phyloP scores from a whole-genome alignment of 2,329 filamentous ascomycete genomes.

The Cercospora beticola region DNA sequence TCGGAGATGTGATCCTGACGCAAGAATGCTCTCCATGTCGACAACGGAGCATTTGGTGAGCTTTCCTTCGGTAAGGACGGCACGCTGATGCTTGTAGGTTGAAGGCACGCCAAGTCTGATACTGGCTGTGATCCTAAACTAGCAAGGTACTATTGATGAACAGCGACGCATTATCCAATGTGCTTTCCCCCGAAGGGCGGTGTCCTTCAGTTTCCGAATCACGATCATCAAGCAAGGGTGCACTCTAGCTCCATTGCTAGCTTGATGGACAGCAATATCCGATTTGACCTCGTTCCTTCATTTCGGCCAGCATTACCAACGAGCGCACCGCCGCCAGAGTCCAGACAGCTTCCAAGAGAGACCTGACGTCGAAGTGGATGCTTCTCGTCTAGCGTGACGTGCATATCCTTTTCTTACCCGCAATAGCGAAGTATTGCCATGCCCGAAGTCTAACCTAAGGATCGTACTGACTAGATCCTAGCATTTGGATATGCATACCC shows the following conservation, averaged over 20 bases:
- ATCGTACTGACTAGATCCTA: not conserved
- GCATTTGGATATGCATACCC: conserved; percentile 11
- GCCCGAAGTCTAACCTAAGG: conserved; percentile 5
- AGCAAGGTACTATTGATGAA: not conserved
- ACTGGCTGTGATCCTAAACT: not conserved
- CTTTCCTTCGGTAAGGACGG: not conserved
- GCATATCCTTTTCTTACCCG: not conserved
- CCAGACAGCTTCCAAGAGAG: conserved; percentile 3
- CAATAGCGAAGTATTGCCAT: not conserved
- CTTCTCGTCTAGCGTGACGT: not conserved
- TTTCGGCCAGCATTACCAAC: not conserved
- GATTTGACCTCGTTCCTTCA: not conserved
- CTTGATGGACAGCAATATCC: not conserved
- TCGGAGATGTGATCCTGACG: not conserved
- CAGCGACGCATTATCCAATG: not conserved
- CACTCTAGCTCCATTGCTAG: not conserved
- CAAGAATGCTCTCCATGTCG: not conserved
- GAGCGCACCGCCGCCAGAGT: not conserved
- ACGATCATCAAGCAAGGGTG: not conserved
- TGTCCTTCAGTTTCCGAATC: not conserved
- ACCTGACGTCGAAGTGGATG: conserved; percentile 5
- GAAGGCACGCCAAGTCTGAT: not conserved
- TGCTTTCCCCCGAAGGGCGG: not conserved
- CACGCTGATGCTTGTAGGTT: not conserved
- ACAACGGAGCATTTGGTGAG: not conserved